Conservation (phyloP, 352 stramenopile species). For the Phytophthora tentaculata region DNA sequence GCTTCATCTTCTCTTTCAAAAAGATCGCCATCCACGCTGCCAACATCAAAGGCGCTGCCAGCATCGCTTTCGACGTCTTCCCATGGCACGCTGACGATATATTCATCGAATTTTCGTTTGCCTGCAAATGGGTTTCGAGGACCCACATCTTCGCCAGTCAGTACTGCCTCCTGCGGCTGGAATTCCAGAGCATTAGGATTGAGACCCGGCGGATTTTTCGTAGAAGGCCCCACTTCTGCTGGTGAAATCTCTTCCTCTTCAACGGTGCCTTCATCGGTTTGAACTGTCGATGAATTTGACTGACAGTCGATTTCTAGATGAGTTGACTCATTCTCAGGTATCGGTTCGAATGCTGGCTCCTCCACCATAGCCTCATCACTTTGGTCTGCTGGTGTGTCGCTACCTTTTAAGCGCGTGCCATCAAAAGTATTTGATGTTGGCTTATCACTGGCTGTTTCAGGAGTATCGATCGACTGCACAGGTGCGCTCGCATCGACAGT, state of each 20-base stretch:
- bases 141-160: neutral
- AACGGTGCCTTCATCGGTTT: conserved; percentile 21
- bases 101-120: conserved; percentile 81
- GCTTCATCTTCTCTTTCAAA: conserved; percentile 37
- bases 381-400: neutral
- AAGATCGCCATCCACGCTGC: conserved; percentile 22
- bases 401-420: neutral
- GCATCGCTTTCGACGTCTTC: conserved; percentile 40
- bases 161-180: conserved; percentile 38
- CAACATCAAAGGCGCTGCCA: conserved; percentile 16
- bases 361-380: conserved; percentile 1
- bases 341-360: conserved; percentile 29
- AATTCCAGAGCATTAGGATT: conserved; percentile 72
- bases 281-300: conserved; percentile 13
- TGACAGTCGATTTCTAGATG: conserved; percentile 15
- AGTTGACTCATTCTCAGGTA: conserved; percentile 8
- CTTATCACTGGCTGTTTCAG: conserved; percentile 2
- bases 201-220: conserved; percentile 34
- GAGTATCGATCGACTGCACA: neutral
- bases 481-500: neutral
- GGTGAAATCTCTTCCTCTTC: conserved; percentile 7
- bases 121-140: conserved; percentile 25
- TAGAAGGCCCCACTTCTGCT: conserved; percentile 6
- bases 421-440: neutral
- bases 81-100: conserved; percentile 56